Base-by-base conservation (phyloP, 2,329 filamentous ascomycete genomes). In the Fusarium sp. region DNA sequence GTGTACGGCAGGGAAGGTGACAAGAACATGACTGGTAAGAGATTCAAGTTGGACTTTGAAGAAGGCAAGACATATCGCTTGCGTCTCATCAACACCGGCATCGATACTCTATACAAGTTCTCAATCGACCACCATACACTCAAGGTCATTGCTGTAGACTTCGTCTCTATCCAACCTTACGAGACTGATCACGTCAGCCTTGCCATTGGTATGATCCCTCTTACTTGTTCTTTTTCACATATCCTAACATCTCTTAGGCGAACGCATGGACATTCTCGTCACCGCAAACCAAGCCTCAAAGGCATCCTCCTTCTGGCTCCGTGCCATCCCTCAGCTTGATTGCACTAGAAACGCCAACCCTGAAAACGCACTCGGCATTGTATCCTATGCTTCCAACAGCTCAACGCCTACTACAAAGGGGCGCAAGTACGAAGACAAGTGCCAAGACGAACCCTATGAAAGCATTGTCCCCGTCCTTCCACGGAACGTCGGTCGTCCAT, bases 141-240 rank as follows among this genome's bases (percentile, higher is more conserved):
- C 68, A 85, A 81, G 0, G 87, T 91, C 36, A 87, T 91, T 50
- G 81, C 84, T 1, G 79, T 77, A 11, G 89, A 90, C 69, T 79
- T 90, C 15, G 84, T 91, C 0, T 86, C 88, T 7, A 82, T 91
- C 34, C 71, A 80, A 15, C 88, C 88, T 1, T 91, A 86, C 65
- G 77, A 77, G 1, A 84, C 87, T 3, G 79, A 81, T 1, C 61
- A 83, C n/a, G 76, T 89, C n/a, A 83, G 79, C 24, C 79, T 89
- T 13, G 84, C 79, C 31, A 82, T 72, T 19, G 87, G 78, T 33
- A 79, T 78, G 70, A 75, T 26, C 14, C 15, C 38, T 28, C 21
- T 22, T 28, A 11, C 4, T n/a, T 22, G 7, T 21, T n/a, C 33
- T 19, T 17, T 33, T 19, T 8, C n/a, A 11, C 5, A 22, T 31